Evolutionary conservation across 495 filamentous ascomycete species (phyloP).

Genomic region (Neurospora tetrasperma): DNA sequence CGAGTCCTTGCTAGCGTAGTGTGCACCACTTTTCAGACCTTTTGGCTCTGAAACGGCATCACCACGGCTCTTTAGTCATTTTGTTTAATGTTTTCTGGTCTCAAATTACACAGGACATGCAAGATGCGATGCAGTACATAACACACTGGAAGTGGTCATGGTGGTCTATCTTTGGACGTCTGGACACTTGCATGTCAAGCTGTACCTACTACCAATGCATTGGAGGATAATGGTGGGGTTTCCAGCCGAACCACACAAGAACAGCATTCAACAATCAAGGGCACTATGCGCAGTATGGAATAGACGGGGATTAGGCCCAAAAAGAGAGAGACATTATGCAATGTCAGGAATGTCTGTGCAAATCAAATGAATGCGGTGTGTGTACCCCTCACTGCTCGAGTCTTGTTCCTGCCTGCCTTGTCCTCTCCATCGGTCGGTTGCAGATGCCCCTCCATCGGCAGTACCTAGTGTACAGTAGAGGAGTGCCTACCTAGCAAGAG

Average conservation of each 20-base stretch:
- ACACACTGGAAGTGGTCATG: not conserved
- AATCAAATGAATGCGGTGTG: not conserved
- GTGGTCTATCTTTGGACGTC: not conserved
- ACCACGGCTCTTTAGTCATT: not conserved
- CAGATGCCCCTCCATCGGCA: conserved; percentile 1
- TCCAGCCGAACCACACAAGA: not conserved
- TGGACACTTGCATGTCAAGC: not conserved
- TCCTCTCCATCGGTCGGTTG: not conserved
- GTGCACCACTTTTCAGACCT: not conserved
- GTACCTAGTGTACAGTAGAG: not conserved
- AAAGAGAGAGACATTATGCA: not conserved
- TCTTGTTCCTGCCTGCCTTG: not conserved
- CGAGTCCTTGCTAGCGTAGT: not conserved
- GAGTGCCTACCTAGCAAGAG: not conserved
- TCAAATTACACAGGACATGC: not conserved
- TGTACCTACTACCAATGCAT: not conserved
- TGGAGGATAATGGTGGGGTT: not conserved
- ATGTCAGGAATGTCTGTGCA: not conserved
- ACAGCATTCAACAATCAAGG: not conserved
- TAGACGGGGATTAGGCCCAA: not conserved
- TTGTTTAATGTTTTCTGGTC: not conserved
- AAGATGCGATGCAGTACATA: not conserved
- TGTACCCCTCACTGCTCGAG: not conserved
- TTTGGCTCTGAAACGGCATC: not conserved
- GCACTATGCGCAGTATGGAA: not conserved